phyloP scores from a whole-genome alignment of 192 early-diverging fungal species.

The Kickxella alabastrina region DNA sequence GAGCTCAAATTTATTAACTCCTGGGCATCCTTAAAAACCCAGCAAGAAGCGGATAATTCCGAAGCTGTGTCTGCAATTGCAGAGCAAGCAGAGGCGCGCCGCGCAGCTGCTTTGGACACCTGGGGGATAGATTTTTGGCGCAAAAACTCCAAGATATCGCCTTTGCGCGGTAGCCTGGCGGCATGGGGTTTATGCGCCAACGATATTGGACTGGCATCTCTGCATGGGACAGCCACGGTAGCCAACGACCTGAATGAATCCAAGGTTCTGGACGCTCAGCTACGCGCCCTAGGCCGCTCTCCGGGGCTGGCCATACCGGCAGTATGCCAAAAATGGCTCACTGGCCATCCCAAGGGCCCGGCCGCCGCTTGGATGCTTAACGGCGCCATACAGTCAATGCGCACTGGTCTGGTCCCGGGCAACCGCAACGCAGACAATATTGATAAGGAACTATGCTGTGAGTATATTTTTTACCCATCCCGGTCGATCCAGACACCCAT shows the following conservation, averaged over 20 bases:
- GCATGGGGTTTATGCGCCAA: constrained; percentile 85
- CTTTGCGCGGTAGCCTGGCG: constrained; percentile 83
- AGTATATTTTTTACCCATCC: constrained; percentile 80
- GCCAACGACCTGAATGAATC: constrained; percentile 97
- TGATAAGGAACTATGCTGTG: constrained; percentile 59
- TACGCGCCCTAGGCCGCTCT: constrained; percentile 80
- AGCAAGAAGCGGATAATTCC: neutral
- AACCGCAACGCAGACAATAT: constrained; percentile 73
- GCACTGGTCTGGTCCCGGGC: constrained; percentile 84
- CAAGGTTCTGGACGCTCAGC: constrained; percentile 75
- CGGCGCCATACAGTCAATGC: constrained; percentile 80
- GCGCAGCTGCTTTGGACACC: constrained; percentile 57
- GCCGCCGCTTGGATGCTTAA: constrained; percentile 98
- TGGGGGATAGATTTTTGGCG: constrained; percentile 85
- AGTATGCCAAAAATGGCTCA: constrained; percentile 91
- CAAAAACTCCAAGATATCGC: constrained; percentile 68
- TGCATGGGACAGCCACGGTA: constrained; percentile 93
- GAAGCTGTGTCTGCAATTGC: neutral
- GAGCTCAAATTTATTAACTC: constrained; percentile 8
- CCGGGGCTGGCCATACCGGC: constrained; percentile 74
- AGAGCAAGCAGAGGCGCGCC: constrained; percentile 39
- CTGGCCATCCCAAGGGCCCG: constrained; percentile 93
- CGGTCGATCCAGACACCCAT: constrained; percentile 55
- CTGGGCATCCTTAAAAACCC: constrained; percentile 9
- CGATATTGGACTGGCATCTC: constrained; percentile 90